A percentile compares a stretch with the other conserved stretches of the same genome.
phyloP scores from a whole-genome alignment of 176 grass and related monocot genomes.

The Avena sativa region DNA sequence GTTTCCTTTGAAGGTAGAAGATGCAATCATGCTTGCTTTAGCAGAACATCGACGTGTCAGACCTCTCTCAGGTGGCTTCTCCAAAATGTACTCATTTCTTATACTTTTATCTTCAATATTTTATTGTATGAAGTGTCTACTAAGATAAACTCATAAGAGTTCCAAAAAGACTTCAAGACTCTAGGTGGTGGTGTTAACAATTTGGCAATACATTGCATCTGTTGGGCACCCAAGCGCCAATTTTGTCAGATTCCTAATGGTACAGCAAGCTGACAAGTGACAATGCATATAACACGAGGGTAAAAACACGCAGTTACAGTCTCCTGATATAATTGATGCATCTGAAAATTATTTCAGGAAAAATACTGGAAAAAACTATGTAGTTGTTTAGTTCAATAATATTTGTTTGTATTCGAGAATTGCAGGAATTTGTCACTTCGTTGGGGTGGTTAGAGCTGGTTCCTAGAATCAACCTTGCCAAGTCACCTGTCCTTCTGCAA shows the following conservation, averaged over 20 bases:
- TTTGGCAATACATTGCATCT: conserved; percentile 20
- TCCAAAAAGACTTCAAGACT: background rate
- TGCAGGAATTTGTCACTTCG: conserved; percentile 3
- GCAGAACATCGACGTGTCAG: conserved; percentile 72
- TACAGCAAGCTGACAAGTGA: conserved; percentile 17
- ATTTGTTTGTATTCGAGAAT: background rate
- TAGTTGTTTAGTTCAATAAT: conserved; percentile 17
- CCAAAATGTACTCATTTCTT: conserved; percentile 69
- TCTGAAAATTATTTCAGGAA: background rate
- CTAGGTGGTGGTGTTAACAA: background rate
- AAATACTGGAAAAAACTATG: background rate
- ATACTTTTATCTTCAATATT: conserved; percentile 55
- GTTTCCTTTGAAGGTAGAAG: conserved; percentile 83
- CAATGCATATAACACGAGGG: background rate
- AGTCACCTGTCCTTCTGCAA: background rate
- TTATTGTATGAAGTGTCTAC: conserved; percentile 31
- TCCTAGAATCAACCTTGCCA: conserved; percentile 26
- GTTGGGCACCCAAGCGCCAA: background rate
- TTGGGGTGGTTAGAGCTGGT: conserved; percentile 18
- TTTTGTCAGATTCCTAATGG: conserved; percentile 1
- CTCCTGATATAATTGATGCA: conserved; percentile 14
- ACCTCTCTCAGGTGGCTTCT: conserved; percentile 78
- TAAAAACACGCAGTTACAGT: background rate
- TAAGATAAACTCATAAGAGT: conserved; percentile 21
- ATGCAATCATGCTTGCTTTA: conserved; percentile 87